Evolutionary conservation across 108 stramenopile genomes (phyloP).

Genomic region (Nitzschia sp.): DNA sequence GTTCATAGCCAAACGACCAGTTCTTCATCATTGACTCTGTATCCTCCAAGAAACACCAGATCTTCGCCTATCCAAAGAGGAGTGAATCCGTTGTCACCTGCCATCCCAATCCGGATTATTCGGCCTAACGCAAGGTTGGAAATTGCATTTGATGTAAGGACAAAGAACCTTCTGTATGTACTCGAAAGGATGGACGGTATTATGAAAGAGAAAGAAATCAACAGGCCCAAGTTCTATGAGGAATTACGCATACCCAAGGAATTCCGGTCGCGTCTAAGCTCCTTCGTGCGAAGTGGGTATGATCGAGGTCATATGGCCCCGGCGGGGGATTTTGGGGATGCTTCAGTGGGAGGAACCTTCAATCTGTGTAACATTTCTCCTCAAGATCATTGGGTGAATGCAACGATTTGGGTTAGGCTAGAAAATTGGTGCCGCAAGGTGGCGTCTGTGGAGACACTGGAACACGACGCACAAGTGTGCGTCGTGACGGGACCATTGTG

Average conservation of each 20-base stretch:
- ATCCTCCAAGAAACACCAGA: no score
- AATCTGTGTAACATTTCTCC: slow-evolving; percentile 61
- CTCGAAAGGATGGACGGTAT: slow-evolving; percentile 38
- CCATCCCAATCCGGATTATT: slow-evolving; percentile 48
- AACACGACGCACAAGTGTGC: slow-evolving; percentile 25
- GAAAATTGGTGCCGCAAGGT: slow-evolving; percentile 55
- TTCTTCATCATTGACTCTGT: no score
- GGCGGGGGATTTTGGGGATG: slow-evolving; percentile 50
- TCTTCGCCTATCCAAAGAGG: no score
- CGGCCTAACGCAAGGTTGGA: slow-evolving; percentile 58
- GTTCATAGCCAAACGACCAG: no score
- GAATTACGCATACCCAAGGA: slow-evolving; percentile 40
- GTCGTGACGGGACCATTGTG: slow-evolving; percentile 78
- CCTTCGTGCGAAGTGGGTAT: slow-evolving; percentile 63
- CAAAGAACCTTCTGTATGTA: slow-evolving; percentile 64
- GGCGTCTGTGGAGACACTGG: background rate
- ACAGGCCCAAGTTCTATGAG: slow-evolving; percentile 45
- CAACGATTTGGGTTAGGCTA: slow-evolving; percentile 52
- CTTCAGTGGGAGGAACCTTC: slow-evolving; percentile 48
- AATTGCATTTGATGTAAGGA: slow-evolving; percentile 69
- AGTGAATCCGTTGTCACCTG: slow-evolving; percentile 9
- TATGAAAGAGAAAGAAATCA: background rate
- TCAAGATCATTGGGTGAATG: slow-evolving; percentile 58
- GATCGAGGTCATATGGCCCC: slow-evolving; percentile 79
- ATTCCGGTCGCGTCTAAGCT: slow-evolving; percentile 50